Conservation (phyloP, 2,329 filamentous ascomycete species). For the Phialocephala subalpina region DNA sequence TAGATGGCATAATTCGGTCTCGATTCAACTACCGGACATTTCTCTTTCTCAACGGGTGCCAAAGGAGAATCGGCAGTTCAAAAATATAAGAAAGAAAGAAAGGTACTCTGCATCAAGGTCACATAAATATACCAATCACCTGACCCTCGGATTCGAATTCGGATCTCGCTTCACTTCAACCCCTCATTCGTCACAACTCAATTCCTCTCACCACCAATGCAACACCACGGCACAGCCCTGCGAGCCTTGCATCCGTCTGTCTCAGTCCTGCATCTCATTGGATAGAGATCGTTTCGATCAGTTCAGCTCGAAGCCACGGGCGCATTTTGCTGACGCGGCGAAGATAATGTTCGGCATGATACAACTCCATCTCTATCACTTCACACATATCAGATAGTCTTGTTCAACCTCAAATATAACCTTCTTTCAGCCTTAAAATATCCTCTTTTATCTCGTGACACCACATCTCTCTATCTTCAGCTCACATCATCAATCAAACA, state of each 20-base stretch:
- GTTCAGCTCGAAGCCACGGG: background rate
- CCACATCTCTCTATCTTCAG: conserved; percentile 6
- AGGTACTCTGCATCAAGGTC: background rate
- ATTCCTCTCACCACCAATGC: background rate
- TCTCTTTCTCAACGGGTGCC: background rate
- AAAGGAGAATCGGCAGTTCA: background rate
- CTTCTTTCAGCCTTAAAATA: conserved; percentile 11
- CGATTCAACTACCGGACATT: background rate
- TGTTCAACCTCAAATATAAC: conserved; percentile 13
- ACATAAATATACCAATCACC: background rate
- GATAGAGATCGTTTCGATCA: background rate
- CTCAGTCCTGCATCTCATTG: background rate
- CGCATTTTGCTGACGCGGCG: conserved; percentile 26
- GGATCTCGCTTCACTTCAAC: background rate
- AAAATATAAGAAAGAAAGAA: background rate
- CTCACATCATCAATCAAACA: background rate
- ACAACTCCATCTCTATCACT: conserved; percentile 18
- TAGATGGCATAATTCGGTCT: background rate
- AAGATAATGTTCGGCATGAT: conserved; percentile 28
- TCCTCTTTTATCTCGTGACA: conserved; percentile 10
- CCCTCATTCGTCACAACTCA: conserved; percentile 9
- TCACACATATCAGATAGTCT: conserved; percentile 8
- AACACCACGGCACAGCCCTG: conserved; percentile 11
- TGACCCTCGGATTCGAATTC: background rate
- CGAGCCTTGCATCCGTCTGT: background rate